A percentile compares a stretch with the other conserved stretches of the same genome.
These are phyloP conservation scores for Backusella tuberculispora DNA, from an alignment of 192 early-diverging fungal species.

Conservation along the genomic window DNA sequence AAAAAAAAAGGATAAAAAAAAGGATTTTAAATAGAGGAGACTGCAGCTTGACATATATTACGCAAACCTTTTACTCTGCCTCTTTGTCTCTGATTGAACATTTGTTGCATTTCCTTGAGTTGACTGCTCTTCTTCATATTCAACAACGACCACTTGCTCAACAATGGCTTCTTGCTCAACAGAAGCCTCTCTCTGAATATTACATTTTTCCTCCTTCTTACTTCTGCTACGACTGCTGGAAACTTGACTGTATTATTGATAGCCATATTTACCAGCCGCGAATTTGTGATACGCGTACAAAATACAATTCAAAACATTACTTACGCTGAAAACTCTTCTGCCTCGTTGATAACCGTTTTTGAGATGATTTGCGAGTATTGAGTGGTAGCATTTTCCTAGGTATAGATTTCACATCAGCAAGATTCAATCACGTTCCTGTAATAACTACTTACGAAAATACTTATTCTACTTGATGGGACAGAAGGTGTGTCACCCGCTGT, in stretches of 20 bases:
- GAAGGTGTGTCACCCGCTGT: background rate
- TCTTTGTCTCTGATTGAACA: background rate
- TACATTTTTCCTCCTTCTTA: conserved; percentile 3
- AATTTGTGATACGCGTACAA: conserved; percentile 2
- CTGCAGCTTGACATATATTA: background rate
- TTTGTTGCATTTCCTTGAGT: background rate
- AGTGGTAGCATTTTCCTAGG: background rate
- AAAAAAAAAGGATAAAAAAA: background rate
- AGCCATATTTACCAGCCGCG: background rate
- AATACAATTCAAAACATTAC: conserved; percentile 1
- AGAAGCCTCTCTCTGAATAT: background rate
- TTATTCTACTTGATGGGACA: background rate
- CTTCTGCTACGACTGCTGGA: background rate
- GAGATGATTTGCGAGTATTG: no score
- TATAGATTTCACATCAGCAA: background rate
- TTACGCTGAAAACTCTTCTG: conserved; percentile 6
- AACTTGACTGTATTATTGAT: background rate
- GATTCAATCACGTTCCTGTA: background rate
- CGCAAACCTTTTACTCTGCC: background rate
- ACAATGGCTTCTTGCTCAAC: background rate
- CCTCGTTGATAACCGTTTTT: conserved; percentile 1
- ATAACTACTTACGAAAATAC: background rate
- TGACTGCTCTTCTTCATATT: background rate
- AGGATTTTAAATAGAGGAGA: background rate
- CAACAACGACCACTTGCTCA: background rate